phyloP scores from a whole-genome alignment of 352 stramenopile species.

The Phytophthora uliginosa region DNA sequence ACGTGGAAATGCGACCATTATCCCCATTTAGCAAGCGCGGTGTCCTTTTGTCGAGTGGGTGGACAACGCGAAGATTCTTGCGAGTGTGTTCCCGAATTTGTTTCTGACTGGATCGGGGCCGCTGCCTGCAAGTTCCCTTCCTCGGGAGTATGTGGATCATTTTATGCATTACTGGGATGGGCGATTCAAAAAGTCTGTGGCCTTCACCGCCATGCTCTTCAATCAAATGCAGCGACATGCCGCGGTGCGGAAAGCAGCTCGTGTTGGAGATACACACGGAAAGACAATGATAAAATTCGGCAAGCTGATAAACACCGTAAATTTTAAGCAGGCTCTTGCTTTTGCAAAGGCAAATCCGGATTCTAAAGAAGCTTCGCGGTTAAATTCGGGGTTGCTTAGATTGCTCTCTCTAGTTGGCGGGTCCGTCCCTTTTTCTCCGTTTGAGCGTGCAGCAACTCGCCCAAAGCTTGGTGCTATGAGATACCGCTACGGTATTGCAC shows the following conservation, averaged over 20 bases:
- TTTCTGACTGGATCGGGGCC: slow-evolving; percentile 1
- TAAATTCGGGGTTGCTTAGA: slow-evolving; percentile 28
- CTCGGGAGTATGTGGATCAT: too few species aligned
- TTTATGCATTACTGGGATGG: slow-evolving; percentile 11
- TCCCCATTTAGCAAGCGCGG: slow-evolving; percentile 5
- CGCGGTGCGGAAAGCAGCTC: slow-evolving; percentile 11
- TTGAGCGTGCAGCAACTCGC: slow-evolving; percentile 25
- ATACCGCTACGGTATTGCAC: slow-evolving; percentile 25
- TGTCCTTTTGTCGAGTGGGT: slow-evolving; percentile 16
- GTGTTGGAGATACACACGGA: not conserved
- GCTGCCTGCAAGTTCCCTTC: too few species aligned
- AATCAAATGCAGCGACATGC: slow-evolving; percentile 27
- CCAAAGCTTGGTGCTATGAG: slow-evolving; percentile 34
- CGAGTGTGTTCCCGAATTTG: slow-evolving; percentile 17
- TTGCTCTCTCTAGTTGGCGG: slow-evolving; percentile 28
- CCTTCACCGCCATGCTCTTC: slow-evolving; percentile 15
- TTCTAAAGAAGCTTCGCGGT: not conserved
- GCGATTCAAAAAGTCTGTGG: slow-evolving; percentile 9
- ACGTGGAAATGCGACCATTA: not conserved
- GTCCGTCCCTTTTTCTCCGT: slow-evolving; percentile 35
- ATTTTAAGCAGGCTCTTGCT: slow-evolving; percentile 1
- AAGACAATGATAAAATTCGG: slow-evolving; percentile 13
- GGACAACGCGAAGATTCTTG: slow-evolving; percentile 21
- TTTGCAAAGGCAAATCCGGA: slow-evolving; percentile 8
- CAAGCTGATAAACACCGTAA: not conserved